These are phyloP conservation scores for Trichoderma simmonsii DNA, from an alignment of 2,329 filamentous ascomycete species.

Conservation along the genomic window DNA sequence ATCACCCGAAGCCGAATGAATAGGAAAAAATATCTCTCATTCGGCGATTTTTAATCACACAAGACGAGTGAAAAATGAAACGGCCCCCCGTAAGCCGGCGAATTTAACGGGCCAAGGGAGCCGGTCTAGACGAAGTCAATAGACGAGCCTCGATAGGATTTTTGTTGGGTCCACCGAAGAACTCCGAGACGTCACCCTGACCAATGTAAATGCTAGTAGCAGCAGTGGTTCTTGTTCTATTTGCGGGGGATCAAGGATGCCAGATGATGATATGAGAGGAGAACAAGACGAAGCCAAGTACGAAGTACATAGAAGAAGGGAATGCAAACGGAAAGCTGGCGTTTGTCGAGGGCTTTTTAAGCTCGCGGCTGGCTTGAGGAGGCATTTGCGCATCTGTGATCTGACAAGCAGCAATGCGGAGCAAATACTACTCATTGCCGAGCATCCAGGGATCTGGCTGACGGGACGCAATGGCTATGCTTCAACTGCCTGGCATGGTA, in stretches of 20 bases:
- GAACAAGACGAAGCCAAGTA: background rate
- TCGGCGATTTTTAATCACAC: background rate
- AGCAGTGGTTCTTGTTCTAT: background rate
- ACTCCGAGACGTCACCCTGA: background rate
- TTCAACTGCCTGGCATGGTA: background rate
- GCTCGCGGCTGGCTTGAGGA: background rate
- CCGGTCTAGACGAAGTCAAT: background rate
- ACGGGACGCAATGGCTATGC: background rate
- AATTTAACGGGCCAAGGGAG: background rate
- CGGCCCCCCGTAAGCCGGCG: background rate
- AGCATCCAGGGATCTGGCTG: slow-evolving; percentile 6
- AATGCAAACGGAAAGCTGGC: background rate
- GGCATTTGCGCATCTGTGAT: background rate
- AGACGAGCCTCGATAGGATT: background rate
- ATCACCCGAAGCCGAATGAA: background rate
- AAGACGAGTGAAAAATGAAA: background rate
- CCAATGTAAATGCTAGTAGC: background rate
- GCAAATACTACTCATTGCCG: background rate
- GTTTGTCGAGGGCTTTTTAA: background rate
- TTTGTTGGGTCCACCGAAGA: slow-evolving; percentile 3
- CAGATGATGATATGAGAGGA: background rate
- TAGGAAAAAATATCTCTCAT: background rate
- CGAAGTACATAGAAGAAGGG: background rate
- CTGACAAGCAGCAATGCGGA: background rate
- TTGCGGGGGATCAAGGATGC: background rate